Percentiles rank a stretch among this genome's conserved stretches.
phyloP scores from a whole-genome alignment of 2,329 filamentous ascomycete species.

The Volutella citrinella region DNA sequence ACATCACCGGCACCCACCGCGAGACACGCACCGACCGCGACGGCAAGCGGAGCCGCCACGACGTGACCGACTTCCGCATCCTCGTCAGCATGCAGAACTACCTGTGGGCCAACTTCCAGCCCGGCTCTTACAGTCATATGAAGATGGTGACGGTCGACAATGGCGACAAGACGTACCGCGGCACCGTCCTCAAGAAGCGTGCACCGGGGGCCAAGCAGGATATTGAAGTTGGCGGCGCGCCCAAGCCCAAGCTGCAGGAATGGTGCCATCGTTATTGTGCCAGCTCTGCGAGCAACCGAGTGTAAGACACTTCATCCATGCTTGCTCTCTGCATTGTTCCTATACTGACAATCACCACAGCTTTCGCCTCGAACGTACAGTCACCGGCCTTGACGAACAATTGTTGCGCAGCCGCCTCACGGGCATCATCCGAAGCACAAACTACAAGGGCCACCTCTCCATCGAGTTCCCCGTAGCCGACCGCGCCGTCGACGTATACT shows the following conservation, averaged over 20 bases:
- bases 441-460: slow-evolving; percentile 15
- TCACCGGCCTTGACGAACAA: slow-evolving; percentile 12
- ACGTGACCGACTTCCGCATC: slow-evolving; percentile 17
- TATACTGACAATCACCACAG: slow-evolving; percentile 3
- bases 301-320: too few relatives aligned
- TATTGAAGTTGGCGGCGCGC: slow-evolving; percentile 15
- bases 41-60: slow-evolving; percentile 12
- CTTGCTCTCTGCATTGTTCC: too few relatives aligned
- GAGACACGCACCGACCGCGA: slow-evolving; percentile 15
- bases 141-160: slow-evolving; percentile 13
- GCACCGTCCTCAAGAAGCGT: slow-evolving; percentile 14
- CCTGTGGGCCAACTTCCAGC: slow-evolving; percentile 17
- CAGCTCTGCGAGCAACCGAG: slow-evolving; percentile 10
- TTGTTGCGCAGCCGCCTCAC: slow-evolving; percentile 1
- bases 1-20: slow-evolving; percentile 14
- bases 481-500: slow-evolving; percentile 21
- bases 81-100: slow-evolving; percentile 20
- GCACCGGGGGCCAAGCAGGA: slow-evolving; percentile 14
- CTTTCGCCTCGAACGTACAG: slow-evolving; percentile 15
- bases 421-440: slow-evolving; percentile 10
- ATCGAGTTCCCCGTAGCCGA: slow-evolving; percentile 18
- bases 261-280: slow-evolving; percentile 21
- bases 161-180: slow-evolving; percentile 19
- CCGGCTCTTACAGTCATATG: background rate
- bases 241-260: slow-evolving; percentile 16